phyloP scores from a whole-genome alignment of 371 early-diverging fungal species.

The Mycotypha africana region DNA sequence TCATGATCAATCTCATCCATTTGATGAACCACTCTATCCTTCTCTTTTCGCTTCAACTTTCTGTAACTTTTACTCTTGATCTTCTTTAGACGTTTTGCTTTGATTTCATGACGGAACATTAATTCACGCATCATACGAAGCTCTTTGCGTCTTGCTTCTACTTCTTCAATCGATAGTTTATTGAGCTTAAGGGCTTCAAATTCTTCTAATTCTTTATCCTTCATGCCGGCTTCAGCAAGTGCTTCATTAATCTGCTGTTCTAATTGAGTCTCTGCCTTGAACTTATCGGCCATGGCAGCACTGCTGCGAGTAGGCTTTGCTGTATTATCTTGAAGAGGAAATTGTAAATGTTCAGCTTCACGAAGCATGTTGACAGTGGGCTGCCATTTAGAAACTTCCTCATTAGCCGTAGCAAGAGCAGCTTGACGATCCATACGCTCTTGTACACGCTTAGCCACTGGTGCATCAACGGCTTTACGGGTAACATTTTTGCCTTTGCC shows the following conservation, averaged over 20 bases:
- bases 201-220: constrained; percentile 73
- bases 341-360: constrained; percentile 78
- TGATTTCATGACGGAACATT: constrained; percentile 89
- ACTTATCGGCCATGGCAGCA: constrained; percentile 55
- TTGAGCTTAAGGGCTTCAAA: constrained; percentile 83
- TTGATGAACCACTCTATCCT: constrained; percentile 40
- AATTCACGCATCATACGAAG: constrained; percentile 88
- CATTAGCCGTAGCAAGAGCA: constrained; percentile 75
- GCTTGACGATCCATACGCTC: constrained; percentile 81
- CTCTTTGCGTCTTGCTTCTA: constrained; percentile 69
- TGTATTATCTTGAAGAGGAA: constrained; percentile 47
- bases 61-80: constrained; percentile 95
- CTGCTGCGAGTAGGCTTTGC: constrained; percentile 27
- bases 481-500: constrained; percentile 44
- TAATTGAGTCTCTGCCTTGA: constrained; percentile 59
- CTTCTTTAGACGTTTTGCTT: constrained; percentile 89
- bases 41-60: constrained; percentile 76
- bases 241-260: constrained; percentile 76
- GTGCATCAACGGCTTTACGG: constrained; percentile 65
- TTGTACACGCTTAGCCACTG: constrained; percentile 76
- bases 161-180: constrained; percentile 76
- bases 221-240: constrained; percentile 66
- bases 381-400: constrained; percentile 83
- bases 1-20: constrained; percentile 74
- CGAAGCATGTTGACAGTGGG: constrained; percentile 78